phyloP scores from a whole-genome alignment of 768 basidiomycete species.

The Kockovaella imperatae region DNA sequence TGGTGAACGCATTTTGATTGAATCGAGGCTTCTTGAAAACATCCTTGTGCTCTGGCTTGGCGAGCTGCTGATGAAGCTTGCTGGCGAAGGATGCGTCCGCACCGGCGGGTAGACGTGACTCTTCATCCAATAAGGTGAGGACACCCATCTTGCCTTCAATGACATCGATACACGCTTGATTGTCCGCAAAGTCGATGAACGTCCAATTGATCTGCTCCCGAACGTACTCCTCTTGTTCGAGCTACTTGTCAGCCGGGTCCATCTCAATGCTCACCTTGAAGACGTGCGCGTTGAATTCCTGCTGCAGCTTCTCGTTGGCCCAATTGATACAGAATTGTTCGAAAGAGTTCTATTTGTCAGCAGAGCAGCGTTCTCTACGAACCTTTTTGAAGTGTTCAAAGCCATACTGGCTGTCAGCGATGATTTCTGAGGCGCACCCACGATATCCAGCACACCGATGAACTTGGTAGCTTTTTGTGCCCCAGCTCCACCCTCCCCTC shows the following conservation, averaged over 20 bases:
- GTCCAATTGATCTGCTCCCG: slow-evolving; percentile 99
- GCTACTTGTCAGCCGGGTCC: slow-evolving; percentile 56
- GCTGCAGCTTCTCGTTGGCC: slow-evolving; percentile 83
- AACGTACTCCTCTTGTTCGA: slow-evolving; percentile 98
- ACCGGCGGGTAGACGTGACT: slow-evolving; percentile 89
- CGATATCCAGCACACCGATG: slow-evolving; percentile 94
- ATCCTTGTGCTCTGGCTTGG: slow-evolving; percentile 72
- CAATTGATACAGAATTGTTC: slow-evolving; percentile 99
- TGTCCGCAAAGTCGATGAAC: slow-evolving; percentile 98
- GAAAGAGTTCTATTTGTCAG: slow-evolving; percentile 45
- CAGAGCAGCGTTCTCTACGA: not conserved
- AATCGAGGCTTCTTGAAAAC: slow-evolving; percentile 99
- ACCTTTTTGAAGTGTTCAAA: slow-evolving; percentile 91
- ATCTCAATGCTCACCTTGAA: slow-evolving; percentile 36
- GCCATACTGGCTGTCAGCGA: slow-evolving; percentile 53
- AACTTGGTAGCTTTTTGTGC: slow-evolving; percentile 91
- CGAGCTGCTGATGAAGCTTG: slow-evolving; percentile 78
- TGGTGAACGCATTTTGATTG: slow-evolving; percentile 92
- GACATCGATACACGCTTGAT: slow-evolving; percentile 96
- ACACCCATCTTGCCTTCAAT: slow-evolving; percentile 97
- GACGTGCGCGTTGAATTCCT: slow-evolving; percentile 99
- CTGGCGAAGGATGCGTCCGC: slow-evolving; percentile 87
- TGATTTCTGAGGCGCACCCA: slow-evolving; percentile 11
- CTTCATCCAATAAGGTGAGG: slow-evolving; percentile 88
- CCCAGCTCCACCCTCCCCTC: slow-evolving; percentile 88